Percentiles rank a stretch among this genome's conserved stretches.
Conservation (phyloP, 2,329 filamentous ascomycete species). For the Alternaria angustiovoidea region DNA sequence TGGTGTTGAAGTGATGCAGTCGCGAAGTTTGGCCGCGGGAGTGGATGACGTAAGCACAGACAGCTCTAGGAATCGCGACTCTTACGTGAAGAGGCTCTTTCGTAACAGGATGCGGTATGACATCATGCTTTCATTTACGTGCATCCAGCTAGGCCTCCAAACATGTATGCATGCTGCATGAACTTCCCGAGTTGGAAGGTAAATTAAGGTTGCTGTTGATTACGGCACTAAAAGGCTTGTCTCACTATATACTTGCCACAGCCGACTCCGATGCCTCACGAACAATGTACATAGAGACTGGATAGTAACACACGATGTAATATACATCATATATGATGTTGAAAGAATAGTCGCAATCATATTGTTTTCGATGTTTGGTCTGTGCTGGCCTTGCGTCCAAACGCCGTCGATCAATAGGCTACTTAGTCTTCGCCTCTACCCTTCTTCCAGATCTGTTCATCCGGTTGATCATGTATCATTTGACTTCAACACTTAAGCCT, state of each 20-base stretch:
- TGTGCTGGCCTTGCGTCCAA: constrained; percentile 7
- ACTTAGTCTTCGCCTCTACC: neutral
- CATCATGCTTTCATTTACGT: neutral
- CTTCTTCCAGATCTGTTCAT: neutral
- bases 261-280: neutral
- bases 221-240: constrained; percentile 48
- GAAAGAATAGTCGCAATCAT: constrained; percentile 8
- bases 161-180: neutral
- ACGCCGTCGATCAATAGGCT: constrained; percentile 1
- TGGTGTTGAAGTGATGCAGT: neutral
- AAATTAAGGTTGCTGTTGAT: constrained; percentile 41
- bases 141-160: neutral
- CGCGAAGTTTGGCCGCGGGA: constrained; percentile 16
- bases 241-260: constrained; percentile 13
- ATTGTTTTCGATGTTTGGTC: constrained; percentile 13
- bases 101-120: neutral
- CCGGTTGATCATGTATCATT: neutral
- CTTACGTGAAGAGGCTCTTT: neutral
- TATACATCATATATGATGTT: accelerated
- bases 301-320: neutral
- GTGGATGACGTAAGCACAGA: constrained; percentile 19
- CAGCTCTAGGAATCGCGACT: neutral
- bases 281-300: neutral
- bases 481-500: constrained; percentile 18
- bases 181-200: constrained; percentile 26